These are phyloP conservation scores for Umbelopsis isabellina DNA, from an alignment of 192 early-diverging fungal genomes.

Conservation along the genomic window DNA sequence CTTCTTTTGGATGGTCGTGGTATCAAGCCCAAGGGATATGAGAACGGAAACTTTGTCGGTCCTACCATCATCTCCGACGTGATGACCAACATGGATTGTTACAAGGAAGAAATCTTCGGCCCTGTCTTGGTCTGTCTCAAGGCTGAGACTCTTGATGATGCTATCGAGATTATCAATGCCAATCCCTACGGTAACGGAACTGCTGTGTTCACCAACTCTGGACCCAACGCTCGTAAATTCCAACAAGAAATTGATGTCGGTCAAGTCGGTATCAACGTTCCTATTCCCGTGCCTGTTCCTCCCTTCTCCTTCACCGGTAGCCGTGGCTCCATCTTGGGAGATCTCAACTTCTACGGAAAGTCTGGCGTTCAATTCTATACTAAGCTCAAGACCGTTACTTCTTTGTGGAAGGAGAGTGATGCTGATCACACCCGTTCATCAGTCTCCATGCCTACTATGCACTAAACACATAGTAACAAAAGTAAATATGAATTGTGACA, in stretches of 20 bases:
- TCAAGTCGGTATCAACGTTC: constrained; percentile 88
- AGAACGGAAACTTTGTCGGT: constrained; percentile 93
- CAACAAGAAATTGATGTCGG: constrained; percentile 88
- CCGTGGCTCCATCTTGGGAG: constrained; percentile 88
- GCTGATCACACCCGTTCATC: constrained; percentile 62
- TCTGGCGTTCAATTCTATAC: constrained; percentile 87
- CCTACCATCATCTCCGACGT: constrained; percentile 89
- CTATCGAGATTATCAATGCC: constrained; percentile 85
- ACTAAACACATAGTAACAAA: constrained; percentile 39
- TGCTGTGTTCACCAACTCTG: constrained; percentile 90
- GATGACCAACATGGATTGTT: constrained; percentile 81
- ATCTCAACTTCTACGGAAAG: constrained; percentile 92
- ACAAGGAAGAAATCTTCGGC: constrained; percentile 95
- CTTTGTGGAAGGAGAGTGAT: constrained; percentile 91
- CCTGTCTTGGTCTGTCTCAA: constrained; percentile 87
- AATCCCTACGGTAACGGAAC: constrained; percentile 91
- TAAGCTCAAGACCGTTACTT: constrained; percentile 91
- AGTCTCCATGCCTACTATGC: constrained; percentile 89
- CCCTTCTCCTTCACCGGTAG: constrained; percentile 97
- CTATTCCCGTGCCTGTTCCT: constrained; percentile 95
- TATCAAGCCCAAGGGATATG: constrained; percentile 69
- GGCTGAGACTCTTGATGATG: constrained; percentile 87
- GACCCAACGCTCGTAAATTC: constrained; percentile 86
- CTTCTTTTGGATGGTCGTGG: constrained; percentile 90
- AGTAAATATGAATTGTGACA: not conserved